Evolutionary conservation across 2,329 filamentous ascomycete species (phyloP).

Genomic region (Fusarium nanum): DNA sequence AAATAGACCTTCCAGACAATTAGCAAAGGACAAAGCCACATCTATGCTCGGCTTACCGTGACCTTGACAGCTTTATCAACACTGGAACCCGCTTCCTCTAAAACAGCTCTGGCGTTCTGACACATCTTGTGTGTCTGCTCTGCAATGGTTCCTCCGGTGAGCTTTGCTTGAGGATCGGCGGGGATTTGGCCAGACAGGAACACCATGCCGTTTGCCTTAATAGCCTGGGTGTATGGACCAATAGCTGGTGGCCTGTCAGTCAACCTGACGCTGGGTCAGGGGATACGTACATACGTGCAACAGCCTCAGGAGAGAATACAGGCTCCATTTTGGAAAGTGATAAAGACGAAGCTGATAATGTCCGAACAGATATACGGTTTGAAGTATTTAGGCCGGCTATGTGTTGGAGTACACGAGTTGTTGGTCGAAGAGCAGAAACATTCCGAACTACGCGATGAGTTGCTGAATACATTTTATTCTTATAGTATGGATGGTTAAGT

Average conservation of each 20-base stretch:
- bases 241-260: conserved; percentile 12
- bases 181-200: conserved; percentile 78
- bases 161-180: conserved; percentile 65
- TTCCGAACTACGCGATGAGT: background rate
- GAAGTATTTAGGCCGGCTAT: background rate
- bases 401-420: background rate
- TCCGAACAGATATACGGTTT: background rate
- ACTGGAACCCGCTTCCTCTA: conserved; percentile 72
- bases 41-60: conserved; percentile 42
- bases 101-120: conserved; percentile 72
- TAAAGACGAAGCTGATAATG: background rate
- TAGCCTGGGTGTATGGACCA: conserved; percentile 33
- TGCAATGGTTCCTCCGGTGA: conserved; percentile 69
- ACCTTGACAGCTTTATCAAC: conserved; percentile 76
- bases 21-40: background rate
- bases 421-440: background rate
- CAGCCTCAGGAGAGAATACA: conserved; percentile 22
- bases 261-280: background rate
- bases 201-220: conserved; percentile 60
- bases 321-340: conserved; percentile 8
- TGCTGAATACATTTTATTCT: background rate
- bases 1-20: conserved; percentile 13
- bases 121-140: conserved; percentile 41
- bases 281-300: conserved; percentile 12
- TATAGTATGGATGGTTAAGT: background rate